Base-by-base conservation (phyloP, 148 eudicot species). In the Nepenthes mirabilis region DNA sequence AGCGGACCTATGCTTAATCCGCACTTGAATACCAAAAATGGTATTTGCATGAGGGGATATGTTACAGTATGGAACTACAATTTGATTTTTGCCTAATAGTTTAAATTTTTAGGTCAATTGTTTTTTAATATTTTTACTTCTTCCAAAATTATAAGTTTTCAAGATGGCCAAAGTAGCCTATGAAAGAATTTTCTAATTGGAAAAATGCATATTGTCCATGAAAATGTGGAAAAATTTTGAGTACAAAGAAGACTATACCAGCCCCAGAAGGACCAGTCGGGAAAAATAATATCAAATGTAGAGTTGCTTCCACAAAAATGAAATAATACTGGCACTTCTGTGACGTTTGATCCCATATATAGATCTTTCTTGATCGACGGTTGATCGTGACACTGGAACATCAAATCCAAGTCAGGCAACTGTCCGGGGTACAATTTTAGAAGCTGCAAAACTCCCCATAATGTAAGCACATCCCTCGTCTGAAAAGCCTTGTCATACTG, bases 361-460 rank as follows among this genome's bases (percentile, higher is more conserved):
- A 36, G 43, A 1, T 34, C 2, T 34, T 64, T 45, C 36, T 23
- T 56, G 7, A 77, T 48, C 9, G 72, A 74, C 1, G 82, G 78
- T 47, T 55, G 59, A 52, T 77, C 82, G 32, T 74, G 53, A 55
- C 70, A 63, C 51, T 77, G 78, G 23, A 77, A 85, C 85, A 85
- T 82, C n/a, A 85, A 56, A 55, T 85, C 91, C 65, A 85, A 68
- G 56, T 82, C 85, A 1, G 91, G 91, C 33, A 85, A 49, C 60
- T 56, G 68, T 34, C 91, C 85, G 0, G 91, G 91, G 63, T 85
- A 85, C n/a, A 70, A 61, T 73, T 81, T 74, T 3, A 74, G 52
- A 11, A 85, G 75, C 58, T 85, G 91, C 57, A 78, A 48, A 10
- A 82, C 70, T 14, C 91, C 91, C 87, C 88, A 85, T 45, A 80